Percentiles rank a stretch among this genome's conserved stretches.
phyloP scores from a whole-genome alignment of 352 stramenopile genomes.

The Phytopythium litorale region DNA sequence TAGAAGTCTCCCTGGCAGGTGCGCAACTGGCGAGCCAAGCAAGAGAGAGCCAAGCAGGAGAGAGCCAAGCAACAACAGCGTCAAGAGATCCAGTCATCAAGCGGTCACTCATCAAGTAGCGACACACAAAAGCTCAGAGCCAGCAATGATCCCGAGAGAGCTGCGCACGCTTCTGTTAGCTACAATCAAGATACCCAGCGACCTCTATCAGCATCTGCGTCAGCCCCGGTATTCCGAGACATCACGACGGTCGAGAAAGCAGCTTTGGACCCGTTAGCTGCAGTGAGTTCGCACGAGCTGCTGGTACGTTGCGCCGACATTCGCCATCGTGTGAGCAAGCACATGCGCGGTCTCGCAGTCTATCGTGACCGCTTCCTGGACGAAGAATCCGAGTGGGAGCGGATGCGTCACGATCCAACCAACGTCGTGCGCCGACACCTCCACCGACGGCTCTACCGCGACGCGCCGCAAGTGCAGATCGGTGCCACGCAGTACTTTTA shows the following conservation, averaged over 20 bases:
- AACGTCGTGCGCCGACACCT: slow-evolving; percentile 62
- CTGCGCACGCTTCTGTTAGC: background rate
- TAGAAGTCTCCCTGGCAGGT: slow-evolving; percentile 68
- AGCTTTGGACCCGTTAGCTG: slow-evolving; percentile 29
- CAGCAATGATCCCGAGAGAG: background rate
- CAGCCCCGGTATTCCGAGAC: slow-evolving; percentile 19
- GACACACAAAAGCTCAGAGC: background rate
- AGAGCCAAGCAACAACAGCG: slow-evolving; percentile 7
- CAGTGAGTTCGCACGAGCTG: slow-evolving; percentile 72
- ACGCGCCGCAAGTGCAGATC: slow-evolving; percentile 61
- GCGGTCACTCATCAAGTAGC: background rate
- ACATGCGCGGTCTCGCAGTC: slow-evolving; percentile 32
- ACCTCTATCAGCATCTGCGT: background rate
- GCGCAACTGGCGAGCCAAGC: slow-evolving; percentile 48
- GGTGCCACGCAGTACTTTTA: slow-evolving; percentile 61
- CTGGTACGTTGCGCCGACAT: slow-evolving; percentile 64
- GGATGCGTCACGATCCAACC: slow-evolving; percentile 64
- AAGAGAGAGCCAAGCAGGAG: slow-evolving; percentile 14
- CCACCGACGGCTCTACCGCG: slow-evolving; percentile 46
- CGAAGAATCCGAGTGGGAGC: slow-evolving; percentile 52
- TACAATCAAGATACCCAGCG: background rate
- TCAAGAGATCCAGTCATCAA: background rate
- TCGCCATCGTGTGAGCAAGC: slow-evolving; percentile 42
- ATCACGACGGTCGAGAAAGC: slow-evolving; percentile 72
- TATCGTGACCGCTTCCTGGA: slow-evolving; percentile 57